Conservation (phyloP, 2,329 filamentous ascomycete genomes). For the Verticillium nonalfalfae region DNA sequence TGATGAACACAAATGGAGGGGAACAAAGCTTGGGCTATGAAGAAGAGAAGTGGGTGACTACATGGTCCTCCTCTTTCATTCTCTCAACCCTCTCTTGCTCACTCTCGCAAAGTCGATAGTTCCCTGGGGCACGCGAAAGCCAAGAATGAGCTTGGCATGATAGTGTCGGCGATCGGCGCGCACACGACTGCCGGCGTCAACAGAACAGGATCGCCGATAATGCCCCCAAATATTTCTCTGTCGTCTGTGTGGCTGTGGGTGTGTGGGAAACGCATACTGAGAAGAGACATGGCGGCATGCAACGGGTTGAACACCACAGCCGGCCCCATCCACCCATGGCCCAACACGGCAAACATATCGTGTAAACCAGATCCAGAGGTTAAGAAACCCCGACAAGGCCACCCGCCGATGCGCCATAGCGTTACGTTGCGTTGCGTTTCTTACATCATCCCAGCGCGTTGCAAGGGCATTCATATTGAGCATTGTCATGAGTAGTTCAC, state of each 20-base stretch:
- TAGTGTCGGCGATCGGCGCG: not conserved
- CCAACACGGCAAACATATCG: not conserved
- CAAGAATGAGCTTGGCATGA: not conserved
- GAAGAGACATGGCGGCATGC: no score
- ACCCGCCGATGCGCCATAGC: not conserved
- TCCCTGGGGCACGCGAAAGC: not conserved
- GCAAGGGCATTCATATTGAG: not conserved
- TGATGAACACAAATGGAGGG: no score
- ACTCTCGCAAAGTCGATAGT: not conserved
- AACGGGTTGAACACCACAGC: not conserved
- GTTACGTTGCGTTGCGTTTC: not conserved
- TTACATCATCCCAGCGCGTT: not conserved
- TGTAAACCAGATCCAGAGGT: not conserved
- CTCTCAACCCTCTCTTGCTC: no score
- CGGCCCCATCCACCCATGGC: not conserved
- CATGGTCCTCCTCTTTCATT: no score
- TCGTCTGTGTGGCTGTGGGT: not conserved
- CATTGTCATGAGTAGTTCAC: not conserved
- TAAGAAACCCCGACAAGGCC: not conserved
- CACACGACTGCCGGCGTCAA: not conserved
- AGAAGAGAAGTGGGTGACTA: no score
- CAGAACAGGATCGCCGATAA: not conserved
- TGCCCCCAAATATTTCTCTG: not conserved
- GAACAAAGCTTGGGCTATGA: no score
- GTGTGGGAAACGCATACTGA: no score